These are phyloP conservation scores for Aurinia saxatilis DNA, from an alignment of 345 rosid genomes.

Conservation along the genomic window DNA sequence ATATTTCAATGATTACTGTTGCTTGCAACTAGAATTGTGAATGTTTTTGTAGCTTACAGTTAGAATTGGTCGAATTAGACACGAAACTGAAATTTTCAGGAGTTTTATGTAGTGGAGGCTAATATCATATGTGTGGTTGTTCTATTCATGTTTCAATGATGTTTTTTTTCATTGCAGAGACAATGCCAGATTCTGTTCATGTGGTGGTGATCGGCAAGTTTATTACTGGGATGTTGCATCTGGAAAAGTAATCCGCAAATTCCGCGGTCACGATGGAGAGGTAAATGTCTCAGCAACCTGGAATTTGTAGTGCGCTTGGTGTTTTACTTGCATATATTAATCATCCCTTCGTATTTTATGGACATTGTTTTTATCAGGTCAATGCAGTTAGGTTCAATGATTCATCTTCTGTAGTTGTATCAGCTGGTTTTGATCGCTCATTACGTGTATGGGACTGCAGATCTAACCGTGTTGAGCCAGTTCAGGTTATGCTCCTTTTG, in stretches of 20 bases:
- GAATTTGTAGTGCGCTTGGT: background rate
- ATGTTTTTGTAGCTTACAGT: background rate
- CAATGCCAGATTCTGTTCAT: conserved; percentile 79
- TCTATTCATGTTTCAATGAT: background rate
- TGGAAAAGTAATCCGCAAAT: conserved; percentile 82
- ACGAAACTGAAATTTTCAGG: background rate
- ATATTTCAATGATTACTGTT: background rate
- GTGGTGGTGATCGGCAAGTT: conserved; percentile 91
- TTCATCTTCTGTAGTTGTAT: conserved; percentile 70
- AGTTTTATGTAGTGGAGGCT: background rate
- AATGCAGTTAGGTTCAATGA: conserved; percentile 91
- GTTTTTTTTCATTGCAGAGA: conserved; percentile 36
- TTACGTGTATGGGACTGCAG: conserved; percentile 96
- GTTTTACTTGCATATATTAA: background rate
- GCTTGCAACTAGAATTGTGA: background rate
- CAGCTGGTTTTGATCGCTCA: conserved; percentile 91
- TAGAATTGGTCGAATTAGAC: background rate
- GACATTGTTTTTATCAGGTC: conserved; percentile 40
- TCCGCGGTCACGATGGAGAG: conserved; percentile 93
- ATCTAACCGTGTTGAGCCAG: conserved; percentile 89
- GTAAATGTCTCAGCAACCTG: conserved; percentile 22
- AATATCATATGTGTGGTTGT: background rate
- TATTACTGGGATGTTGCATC: conserved; percentile 97
- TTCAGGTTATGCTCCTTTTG: conserved; percentile 51
- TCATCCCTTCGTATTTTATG: background rate